Evolutionary conservation across 2,329 filamentous ascomycete genomes (phyloP), one percentile per base, ranked within the genome.

Genomic region (Colletotrichum cordylinicola): DNA sequence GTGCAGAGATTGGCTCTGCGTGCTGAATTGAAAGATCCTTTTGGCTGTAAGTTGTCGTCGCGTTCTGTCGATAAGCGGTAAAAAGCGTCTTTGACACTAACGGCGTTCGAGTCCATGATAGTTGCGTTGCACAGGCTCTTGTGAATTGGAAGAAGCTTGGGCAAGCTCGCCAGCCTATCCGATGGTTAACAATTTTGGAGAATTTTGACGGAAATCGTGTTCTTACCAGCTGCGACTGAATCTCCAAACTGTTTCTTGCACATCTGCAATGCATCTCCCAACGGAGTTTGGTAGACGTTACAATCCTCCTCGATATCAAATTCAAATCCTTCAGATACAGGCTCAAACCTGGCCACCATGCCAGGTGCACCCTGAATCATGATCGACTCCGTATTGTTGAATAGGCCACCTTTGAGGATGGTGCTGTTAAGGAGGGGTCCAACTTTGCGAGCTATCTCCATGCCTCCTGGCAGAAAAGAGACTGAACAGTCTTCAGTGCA

Each of bases 21-120:
- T 79, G 72, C n/a, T 79, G 60, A 66, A 80, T 79, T 31, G 77
- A 68, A n/a, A 79, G 69, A 27, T 78, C 75, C 6, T 62, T 43
- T 21, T 78, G 67, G 70, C 77, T 75, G 35, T 80, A 80, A 8
- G 76, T 73, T 2, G 79, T 78, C 12, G 71, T 70, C 5, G 75
- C 73, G 35, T 52, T 55, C 12, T 79, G 69, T 1, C 65, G 68
- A 72, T 78, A 79, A 7, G 78, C 78, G 2, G 79, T 78, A 72
- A 80, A 75, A 18, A 74, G 65, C 5, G 79, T 80, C 4, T 70
- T 74, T 5, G 78, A 77, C 27, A 18, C 60, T 1, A 78, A 31
- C 9, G 72, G 73, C 2, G 15, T 2, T 12, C 52, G 64, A 13
- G 77, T 69, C 79, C 79, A 80, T 12, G 52, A 72, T 18, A 8